Evolutionary conservation across 2,329 filamentous ascomycete species (phyloP).

Genomic region (Aspergillus fijiensis): DNA sequence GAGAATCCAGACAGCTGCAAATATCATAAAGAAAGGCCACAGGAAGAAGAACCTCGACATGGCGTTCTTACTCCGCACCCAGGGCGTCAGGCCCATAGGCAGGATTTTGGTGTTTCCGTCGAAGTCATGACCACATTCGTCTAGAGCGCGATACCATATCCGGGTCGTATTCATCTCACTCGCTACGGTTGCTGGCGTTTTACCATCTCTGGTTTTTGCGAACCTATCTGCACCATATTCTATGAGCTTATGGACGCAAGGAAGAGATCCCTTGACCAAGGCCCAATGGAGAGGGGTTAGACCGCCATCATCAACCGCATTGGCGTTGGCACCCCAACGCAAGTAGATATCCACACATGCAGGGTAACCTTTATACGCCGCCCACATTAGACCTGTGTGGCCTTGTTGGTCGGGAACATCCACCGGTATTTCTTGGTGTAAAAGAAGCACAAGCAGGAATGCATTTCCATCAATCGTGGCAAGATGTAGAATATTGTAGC

Average conservation of each 20-base stretch:
- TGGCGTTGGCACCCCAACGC: slow-evolving; percentile 92
- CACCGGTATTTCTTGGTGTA: slow-evolving; percentile 94
- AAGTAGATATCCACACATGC: slow-evolving; percentile 89
- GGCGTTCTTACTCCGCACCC: slow-evolving; percentile 73
- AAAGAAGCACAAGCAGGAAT: slow-evolving; percentile 79
- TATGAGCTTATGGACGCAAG: slow-evolving; percentile 87
- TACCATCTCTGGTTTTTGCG: slow-evolving; percentile 82
- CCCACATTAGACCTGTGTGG: slow-evolving; percentile 97
- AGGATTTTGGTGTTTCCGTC: slow-evolving; percentile 70
- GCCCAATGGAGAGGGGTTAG: slow-evolving; percentile 97
- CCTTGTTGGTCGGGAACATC: slow-evolving; percentile 86
- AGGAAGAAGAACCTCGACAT: slow-evolving; percentile 85
- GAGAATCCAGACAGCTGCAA: slow-evolving; percentile 68
- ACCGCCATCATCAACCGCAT: slow-evolving; percentile 84
- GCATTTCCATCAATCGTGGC: slow-evolving; percentile 97
- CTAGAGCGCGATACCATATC: slow-evolving; percentile 79
- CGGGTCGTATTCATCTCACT: slow-evolving; percentile 82
- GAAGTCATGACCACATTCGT: slow-evolving; percentile 79
- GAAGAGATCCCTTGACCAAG: slow-evolving; percentile 84
- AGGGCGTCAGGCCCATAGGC: slow-evolving; percentile 70
- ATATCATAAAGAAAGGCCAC: slow-evolving; percentile 78
- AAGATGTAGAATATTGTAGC: slow-evolving; percentile 96
- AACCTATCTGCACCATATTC: slow-evolving; percentile 96
- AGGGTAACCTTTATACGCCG: slow-evolving; percentile 94
- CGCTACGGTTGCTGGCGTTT: slow-evolving; percentile 83